Evolutionary conservation across 225 moss, liverwort and hornwort species (phyloP), one percentile per base, ranked within the genome.

Genomic region (Marchantia polymorpha): DNA sequence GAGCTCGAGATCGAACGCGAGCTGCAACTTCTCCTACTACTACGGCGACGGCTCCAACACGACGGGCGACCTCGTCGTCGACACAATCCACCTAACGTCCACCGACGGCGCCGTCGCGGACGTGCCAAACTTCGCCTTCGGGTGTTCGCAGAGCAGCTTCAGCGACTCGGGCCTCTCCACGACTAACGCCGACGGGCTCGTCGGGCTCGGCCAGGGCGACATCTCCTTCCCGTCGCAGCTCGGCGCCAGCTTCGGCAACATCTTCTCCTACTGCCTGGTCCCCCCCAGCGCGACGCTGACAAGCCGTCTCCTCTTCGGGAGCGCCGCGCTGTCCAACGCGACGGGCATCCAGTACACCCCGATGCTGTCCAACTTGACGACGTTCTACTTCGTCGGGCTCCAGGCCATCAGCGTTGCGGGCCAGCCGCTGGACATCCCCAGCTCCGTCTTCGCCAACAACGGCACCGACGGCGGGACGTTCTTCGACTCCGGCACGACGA

Each of bases 51-150:
- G n/a, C n/a, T n/a, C n/a, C n/a, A n/a, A n/a, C n/a, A n/a, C n/a
- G n/a, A n/a, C n/a, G n/a, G n/a, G n/a, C n/a, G n/a, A n/a, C n/a
- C n/a, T n/a, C 72, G 22, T n/a, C n/a, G n/a, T n/a, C n/a, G n/a
- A n/a, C n/a, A n/a, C n/a, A n/a, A 16, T 86, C 66, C 74, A 46
- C 39, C 31, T 86, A 20, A 20, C 50, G 58, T 68, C 30, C 58
- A 48, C 52, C 26, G 58, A 51, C 11, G 82, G 83, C 12, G 8
- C 64, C 16, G 55, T 56, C 14, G 14, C 55, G 14, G 55, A 56
- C 31, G 25, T 83, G 10, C 86, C 83, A 6, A 76, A 69, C 25
- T 77, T 83, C 26, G 79, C 76, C 68, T 86, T 86, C 22, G 86
- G 86, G 12, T 86, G 86, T 52, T 83, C 83, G 67, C 55, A 76